A percentile compares a stretch with the other conserved stretches of the same genome.
phyloP scores from a whole-genome alignment of 495 filamentous ascomycete genomes.

The Baudoinia panamericana region DNA sequence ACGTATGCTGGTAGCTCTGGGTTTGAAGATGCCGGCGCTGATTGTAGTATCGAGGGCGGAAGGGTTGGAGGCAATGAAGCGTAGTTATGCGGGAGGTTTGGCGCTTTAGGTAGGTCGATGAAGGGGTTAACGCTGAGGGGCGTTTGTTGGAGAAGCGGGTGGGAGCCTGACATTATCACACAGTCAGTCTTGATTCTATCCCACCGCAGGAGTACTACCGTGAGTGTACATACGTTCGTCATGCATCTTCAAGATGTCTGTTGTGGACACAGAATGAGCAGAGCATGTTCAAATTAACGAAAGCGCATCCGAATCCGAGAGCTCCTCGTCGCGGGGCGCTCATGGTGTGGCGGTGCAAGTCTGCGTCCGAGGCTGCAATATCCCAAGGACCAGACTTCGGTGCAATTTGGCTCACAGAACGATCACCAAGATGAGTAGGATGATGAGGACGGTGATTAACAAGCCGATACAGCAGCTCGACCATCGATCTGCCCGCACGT shows the following conservation, averaged over 20 bases:
- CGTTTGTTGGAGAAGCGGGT: slow-evolving; percentile 82
- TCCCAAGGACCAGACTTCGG: neutral
- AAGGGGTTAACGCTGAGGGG: slow-evolving; percentile 90
- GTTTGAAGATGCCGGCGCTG: slow-evolving; percentile 29
- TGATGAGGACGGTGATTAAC: slow-evolving; percentile 22
- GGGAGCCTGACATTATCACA: too few relatives aligned
- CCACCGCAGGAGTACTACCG: too few relatives aligned
- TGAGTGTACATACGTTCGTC: slow-evolving; percentile 17
- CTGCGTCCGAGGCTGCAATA: neutral
- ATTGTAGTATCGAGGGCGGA: slow-evolving; percentile 58
- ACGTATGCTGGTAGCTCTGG: slow-evolving; percentile 50
- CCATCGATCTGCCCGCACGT: slow-evolving; percentile 45
- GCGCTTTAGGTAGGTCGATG: slow-evolving; percentile 75
- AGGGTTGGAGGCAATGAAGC: slow-evolving; percentile 73
- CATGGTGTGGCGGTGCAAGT: slow-evolving; percentile 5
- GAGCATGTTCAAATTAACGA: neutral
- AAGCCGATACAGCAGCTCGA: slow-evolving; percentile 80
- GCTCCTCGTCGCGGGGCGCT: too few relatives aligned
- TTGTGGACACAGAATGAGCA: too few relatives aligned
- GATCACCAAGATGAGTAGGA: slow-evolving; percentile 23
- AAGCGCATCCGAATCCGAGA: neutral
- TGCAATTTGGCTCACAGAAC: slow-evolving; percentile 15
- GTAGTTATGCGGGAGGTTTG: slow-evolving; percentile 92
- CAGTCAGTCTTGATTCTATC: too few relatives aligned
- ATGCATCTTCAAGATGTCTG: slow-evolving; percentile 13